phyloP scores from a whole-genome alignment of 495 filamentous ascomycete species.

The Hyaloscypha hepaticicola region DNA sequence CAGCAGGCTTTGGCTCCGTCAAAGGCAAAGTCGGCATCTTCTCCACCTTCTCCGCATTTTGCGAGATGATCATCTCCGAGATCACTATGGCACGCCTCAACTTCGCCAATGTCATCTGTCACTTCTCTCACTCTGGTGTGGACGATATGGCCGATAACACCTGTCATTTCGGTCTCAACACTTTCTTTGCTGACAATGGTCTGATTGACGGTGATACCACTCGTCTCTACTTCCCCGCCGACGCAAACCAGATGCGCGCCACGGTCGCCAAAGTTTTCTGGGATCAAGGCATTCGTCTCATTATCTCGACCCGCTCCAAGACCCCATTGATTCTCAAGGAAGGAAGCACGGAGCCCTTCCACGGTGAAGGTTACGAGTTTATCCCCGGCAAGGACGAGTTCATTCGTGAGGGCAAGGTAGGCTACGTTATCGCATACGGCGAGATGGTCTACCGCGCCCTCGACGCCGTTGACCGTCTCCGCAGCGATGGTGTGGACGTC shows the following conservation, averaged over 20 bases:
- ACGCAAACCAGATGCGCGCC: slow-evolving; percentile 25
- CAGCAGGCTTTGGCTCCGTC: slow-evolving; percentile 25
- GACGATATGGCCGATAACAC: slow-evolving; percentile 30
- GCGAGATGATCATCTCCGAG: slow-evolving; percentile 28
- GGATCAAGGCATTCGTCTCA: slow-evolving; percentile 23
- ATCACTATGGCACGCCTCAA: slow-evolving; percentile 28
- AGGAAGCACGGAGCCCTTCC: slow-evolving; percentile 14
- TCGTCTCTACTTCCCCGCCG: slow-evolving; percentile 28
- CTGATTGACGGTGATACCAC: slow-evolving; percentile 26
- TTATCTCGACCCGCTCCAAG: slow-evolving; percentile 27
- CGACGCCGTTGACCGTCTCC: slow-evolving; percentile 26
- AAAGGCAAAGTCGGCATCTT: slow-evolving; percentile 25
- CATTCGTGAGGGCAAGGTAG: slow-evolving; percentile 18
- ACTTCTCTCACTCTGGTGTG: slow-evolving; percentile 26
- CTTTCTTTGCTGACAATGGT: slow-evolving; percentile 26
- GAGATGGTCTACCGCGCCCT: slow-evolving; percentile 28
- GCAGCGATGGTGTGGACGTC: slow-evolving; percentile 26
- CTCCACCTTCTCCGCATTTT: slow-evolving; percentile 29
- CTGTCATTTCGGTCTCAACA: slow-evolving; percentile 28
- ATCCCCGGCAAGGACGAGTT: slow-evolving; percentile 22
- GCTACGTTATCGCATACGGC: slow-evolving; percentile 23
- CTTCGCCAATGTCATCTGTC: slow-evolving; percentile 25
- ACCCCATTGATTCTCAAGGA: slow-evolving; percentile 22
- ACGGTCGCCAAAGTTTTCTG: slow-evolving; percentile 23
- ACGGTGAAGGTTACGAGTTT: slow-evolving; percentile 23